Base-by-base conservation (phyloP, 192 early-diverging fungal species). In the Coemansia sp. region DNA sequence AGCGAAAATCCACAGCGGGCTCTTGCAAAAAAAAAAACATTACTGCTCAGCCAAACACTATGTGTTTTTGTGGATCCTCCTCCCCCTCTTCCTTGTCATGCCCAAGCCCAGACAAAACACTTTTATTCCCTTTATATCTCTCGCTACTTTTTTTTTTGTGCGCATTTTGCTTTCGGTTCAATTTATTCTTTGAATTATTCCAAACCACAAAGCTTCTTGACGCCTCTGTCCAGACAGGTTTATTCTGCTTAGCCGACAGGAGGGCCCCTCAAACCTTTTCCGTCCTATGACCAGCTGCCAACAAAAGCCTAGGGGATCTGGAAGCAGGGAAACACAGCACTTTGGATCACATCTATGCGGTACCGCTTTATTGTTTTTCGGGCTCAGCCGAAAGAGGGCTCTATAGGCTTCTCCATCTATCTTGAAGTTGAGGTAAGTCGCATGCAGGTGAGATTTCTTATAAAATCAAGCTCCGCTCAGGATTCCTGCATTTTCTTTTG, bases 331-430 rank as follows among this genome's bases (percentile, higher is more conserved):
- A 45, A 23, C 18, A 21, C 17, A 45, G 18, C 32, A 10, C 32
- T 34, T 34, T 34, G 7, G 32, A 34, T 6, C 39, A 11, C 54
- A 48, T 40, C 37, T 48, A 76, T 76, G 73, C 66, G 73, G 32
- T 76, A 66, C 53, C 73, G 73, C 48, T 76, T 66, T 56, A 69
- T 76, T 34, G 73, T 76, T 37, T 76, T 76, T 40, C 54, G 73
- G 67, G 73, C 73, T 8, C 73, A 76, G 62, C 63, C 73, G 16
- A 65, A 43, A 40, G 51, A 45, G 21, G 73, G 58, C 32, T 59
- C 66, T 15, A 66, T 76, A 39, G 37, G 38, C 12, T 62, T 69
- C 39, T 76, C 73, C 7, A 58, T 76, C 42, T 76, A 76, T 23
- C 44, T 69, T 28, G 73, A 76, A 37, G 50, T 65, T 32, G 28